Conservation (phyloP, 306 rosid species). For the Notholithocarpus densiflorus region DNA sequence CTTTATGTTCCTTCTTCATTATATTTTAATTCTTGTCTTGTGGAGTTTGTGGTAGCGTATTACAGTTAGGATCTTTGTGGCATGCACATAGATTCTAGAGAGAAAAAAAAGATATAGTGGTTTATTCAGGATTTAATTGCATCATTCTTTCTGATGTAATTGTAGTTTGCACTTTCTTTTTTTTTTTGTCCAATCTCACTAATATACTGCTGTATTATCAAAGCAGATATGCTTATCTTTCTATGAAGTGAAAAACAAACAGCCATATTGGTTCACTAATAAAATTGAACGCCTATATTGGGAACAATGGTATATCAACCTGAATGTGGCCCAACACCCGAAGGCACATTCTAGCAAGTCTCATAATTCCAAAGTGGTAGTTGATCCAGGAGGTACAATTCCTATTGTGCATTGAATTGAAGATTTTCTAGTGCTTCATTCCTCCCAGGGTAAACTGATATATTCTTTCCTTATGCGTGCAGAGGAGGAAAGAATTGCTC, state of each 20-base stretch:
- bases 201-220: slow-evolving; percentile 12
- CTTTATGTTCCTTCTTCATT: background rate
- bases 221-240: slow-evolving; percentile 88
- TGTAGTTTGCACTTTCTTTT: background rate
- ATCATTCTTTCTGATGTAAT: background rate
- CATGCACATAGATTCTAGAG: background rate
- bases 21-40: background rate
- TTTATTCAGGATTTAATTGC: background rate
- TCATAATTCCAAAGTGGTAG: slow-evolving; percentile 63
- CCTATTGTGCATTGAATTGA: slow-evolving; percentile 2
- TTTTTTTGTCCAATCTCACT: background rate
- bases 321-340: slow-evolving; percentile 70
- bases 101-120: background rate
- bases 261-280: slow-evolving; percentile 79
- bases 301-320: slow-evolving; percentile 96
- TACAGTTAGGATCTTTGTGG: background rate
- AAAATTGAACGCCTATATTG: slow-evolving; percentile 78
- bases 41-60: background rate
- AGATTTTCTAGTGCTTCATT: slow-evolving; percentile 19
- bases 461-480: slow-evolving; percentile 2
- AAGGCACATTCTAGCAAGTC: slow-evolving; percentile 69
- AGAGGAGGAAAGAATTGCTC: slow-evolving; percentile 81
- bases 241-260: slow-evolving; percentile 84
- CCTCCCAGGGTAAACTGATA: slow-evolving; percentile 2
- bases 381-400: slow-evolving; percentile 73